Evolutionary conservation across 75 land plant species (phyloP), one percentile per base, ranked within the genome.

Genomic region (Larix kaempferi): DNA sequence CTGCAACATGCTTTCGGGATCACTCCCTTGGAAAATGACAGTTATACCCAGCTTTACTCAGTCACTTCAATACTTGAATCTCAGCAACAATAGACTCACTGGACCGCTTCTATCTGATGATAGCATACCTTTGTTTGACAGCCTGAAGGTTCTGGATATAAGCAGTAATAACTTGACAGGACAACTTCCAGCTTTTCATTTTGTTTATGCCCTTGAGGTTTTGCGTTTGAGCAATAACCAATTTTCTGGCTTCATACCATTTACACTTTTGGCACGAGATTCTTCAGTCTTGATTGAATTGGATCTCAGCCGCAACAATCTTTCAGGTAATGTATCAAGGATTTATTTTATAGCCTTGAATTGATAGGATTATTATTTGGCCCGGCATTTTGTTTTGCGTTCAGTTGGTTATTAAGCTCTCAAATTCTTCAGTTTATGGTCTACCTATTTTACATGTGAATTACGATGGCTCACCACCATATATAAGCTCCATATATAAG

Each of bases 261-360:
- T 85, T 80, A 83, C 88, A 73, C 89, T 97, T 56, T 69, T 97
- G 65, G 88, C 92, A 78, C 88, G 87, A 71, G 93, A 88, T 80
- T 39, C 93, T 37, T 76, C 89, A 55, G 86, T 88, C 74, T 73
- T 97, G 57, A 81, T 81, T 65, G 95, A 92, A 67, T 80, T 97
- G 78, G 99, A 97, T 86, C 86, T 97, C 72, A 92, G 98, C 82
- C 78, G 80, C 77, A 97, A 97, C 82, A 94, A 87, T 73, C 91
- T 97, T n/a, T 80, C 98, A 72, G 99, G 99, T 97, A 92, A 57
- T 35, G 35, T 74, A 26, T 25, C 8, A 10, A 41, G 19, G n/a
- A 69, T 41, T n/a, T 37, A 39, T 69, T 69, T 4, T 41, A 41
- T 21, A 21, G 73, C 73, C 3, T 69, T 69, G 25, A 5, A 41